Evolutionary conservation across 2,329 filamentous ascomycete genomes (phyloP), one percentile per base, ranked within the genome.

Genomic region (Microcyclospora pomicola): DNA sequence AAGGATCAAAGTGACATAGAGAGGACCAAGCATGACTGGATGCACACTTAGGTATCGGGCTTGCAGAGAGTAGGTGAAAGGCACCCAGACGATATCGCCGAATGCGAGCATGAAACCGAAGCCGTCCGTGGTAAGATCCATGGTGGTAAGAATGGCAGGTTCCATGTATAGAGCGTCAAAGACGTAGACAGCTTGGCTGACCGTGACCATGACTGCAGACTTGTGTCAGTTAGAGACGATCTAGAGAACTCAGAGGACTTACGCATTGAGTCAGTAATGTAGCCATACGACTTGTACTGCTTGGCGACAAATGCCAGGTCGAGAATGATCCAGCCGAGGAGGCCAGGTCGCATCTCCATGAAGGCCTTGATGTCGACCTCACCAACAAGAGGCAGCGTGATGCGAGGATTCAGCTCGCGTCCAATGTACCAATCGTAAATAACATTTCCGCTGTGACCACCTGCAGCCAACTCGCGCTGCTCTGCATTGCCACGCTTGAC

Each of bases 371-470:
- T 80, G 55, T 96, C 88, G 35, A 95, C 71, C 50, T 85, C 81
- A 41, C 85, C 84, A 46, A 94, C 70, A 35, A 92, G 59, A 2
- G 86, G 86, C 15, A 94, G 64, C 0, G 71, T 75, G 42, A 92
- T 61, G 35, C 87, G 83, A 2, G 88, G 88, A 63, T 96, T 96
- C 43, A 96, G 76, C 61, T 96, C 88, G 19, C 88, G 82, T 14
- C 88, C 88, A 47, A 96, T 95, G 64, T 86, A 96, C 77, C 85
- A 96, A 62, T 96, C 88, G 59, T 96, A 95, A 29, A 95, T 62
- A 45, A 85, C 65, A 60, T 93, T 95, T 41, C 86, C 87, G 1
- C 76, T 77, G 54, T 82, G 74, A 12, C 86, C 87, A 32, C 87
- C 86, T 1, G 75, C 74, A 0, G 87, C 87, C 6, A 96, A 71